Evolutionary conservation across 345 rosid genomes (phyloP).

Genomic region (Populus simonii): DNA sequence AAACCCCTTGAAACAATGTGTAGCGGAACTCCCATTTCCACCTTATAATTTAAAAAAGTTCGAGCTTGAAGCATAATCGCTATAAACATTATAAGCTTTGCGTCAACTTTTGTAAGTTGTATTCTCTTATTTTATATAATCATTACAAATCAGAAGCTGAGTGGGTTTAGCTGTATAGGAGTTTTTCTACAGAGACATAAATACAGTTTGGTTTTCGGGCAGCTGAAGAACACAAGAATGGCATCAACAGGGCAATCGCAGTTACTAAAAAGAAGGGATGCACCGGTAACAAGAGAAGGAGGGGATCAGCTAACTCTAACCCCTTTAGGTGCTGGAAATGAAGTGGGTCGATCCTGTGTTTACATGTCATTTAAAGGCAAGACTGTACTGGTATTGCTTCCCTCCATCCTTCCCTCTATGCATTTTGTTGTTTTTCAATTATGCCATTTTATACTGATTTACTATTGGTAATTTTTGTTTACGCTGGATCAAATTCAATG

Average conservation of each 20-base stretch:
- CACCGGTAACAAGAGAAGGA: conserved; percentile 47
- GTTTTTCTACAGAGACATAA: too few relatives aligned
- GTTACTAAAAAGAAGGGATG: conserved; percentile 67
- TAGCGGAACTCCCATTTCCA: too few relatives aligned
- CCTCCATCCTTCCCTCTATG: too few relatives aligned
- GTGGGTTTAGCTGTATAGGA: too few relatives aligned
- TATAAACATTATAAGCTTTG: too few relatives aligned
- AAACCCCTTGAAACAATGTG: too few relatives aligned
- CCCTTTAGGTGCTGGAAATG: conserved; percentile 89
- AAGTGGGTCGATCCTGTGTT: conserved; percentile 90
- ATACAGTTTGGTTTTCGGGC: neutral
- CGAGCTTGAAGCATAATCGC: too few relatives aligned
- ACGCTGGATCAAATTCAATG: neutral
- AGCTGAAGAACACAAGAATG: conserved; percentile 19
- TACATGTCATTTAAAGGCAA: conserved; percentile 91
- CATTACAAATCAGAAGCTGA: too few relatives aligned
- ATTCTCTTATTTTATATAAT: too few relatives aligned
- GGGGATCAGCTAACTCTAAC: conserved; percentile 74
- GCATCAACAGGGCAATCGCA: conserved; percentile 47
- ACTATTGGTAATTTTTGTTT: neutral
- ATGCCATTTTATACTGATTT: neutral
- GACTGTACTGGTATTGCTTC: conserved; percentile 47
- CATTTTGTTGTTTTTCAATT: neutral
- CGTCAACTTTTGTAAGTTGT: too few relatives aligned
- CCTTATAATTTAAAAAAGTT: too few relatives aligned